A percentile compares a stretch with the other conserved stretches of the same genome.
These are phyloP conservation scores for Gentiana macrophylla DNA, from an alignment of 257 asterid species.

Conservation along the genomic window DNA sequence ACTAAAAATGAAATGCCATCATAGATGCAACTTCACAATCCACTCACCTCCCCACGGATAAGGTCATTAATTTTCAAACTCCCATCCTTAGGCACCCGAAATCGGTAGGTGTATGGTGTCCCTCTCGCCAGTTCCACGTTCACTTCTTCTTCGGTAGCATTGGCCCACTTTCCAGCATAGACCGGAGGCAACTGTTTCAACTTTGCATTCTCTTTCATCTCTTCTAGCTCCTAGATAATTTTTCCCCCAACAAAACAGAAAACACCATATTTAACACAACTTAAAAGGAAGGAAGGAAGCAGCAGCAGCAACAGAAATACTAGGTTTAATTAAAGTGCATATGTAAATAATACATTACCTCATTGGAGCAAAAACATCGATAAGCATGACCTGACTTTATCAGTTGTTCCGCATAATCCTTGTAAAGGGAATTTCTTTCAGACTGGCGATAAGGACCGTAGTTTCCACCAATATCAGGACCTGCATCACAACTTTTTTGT, in stretches of 20 bases:
- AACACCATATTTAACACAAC: background rate
- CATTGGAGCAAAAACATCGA: slow-evolving; percentile 86
- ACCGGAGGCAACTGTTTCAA: slow-evolving; percentile 82
- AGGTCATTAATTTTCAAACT: slow-evolving; percentile 65
- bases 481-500: slow-evolving; percentile 19
- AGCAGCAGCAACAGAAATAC: background rate
- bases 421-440: slow-evolving; percentile 84
- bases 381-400: slow-evolving; percentile 71
- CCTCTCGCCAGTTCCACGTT: slow-evolving; percentile 65
- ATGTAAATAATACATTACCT: slow-evolving; percentile 26
- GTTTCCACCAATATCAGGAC: slow-evolving; percentile 79
- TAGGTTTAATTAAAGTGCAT: background rate
- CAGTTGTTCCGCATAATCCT: slow-evolving; percentile 68
- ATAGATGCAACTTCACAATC: slow-evolving; percentile 5
- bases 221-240: slow-evolving; percentile 61
- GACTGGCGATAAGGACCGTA: slow-evolving; percentile 94
- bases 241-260: slow-evolving; percentile 6
- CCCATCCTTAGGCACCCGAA: slow-evolving; percentile 83
- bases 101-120: slow-evolving; percentile 79
- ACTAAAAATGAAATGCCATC: slow-evolving; percentile 1
- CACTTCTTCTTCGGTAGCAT: slow-evolving; percentile 62
- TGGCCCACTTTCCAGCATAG: slow-evolving; percentile 87
- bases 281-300: background rate
- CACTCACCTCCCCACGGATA: slow-evolving; percentile 85
- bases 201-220: slow-evolving; percentile 85